These are phyloP conservation scores for Tolypocladium nubicola DNA, from an alignment of 2,329 filamentous ascomycete genomes.

Conservation along the genomic window DNA sequence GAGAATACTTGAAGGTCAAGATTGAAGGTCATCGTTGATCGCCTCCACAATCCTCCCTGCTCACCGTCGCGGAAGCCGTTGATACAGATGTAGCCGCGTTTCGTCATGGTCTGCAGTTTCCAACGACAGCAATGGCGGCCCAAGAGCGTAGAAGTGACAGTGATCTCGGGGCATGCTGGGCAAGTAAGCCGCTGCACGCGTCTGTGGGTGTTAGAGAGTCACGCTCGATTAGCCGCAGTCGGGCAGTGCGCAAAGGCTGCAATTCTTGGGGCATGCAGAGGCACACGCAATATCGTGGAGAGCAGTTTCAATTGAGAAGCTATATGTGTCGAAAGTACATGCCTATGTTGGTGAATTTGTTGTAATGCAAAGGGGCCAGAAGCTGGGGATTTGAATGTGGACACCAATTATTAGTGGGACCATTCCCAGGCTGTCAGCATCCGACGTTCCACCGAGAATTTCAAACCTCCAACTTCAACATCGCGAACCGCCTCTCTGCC, in stretches of 20 bases:
- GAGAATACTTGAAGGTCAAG: too few species aligned
- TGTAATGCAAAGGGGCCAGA: neutral
- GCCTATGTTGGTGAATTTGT: neutral
- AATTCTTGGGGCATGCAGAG: too few species aligned
- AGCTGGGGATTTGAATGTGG: neutral
- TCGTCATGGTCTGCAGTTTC: neutral
- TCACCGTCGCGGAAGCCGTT: slow-evolving; percentile 12
- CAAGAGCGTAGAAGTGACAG: too few species aligned
- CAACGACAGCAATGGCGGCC: neutral
- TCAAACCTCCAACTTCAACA: neutral
- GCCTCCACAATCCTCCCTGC: slow-evolving; percentile 5
- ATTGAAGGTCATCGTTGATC: neutral
- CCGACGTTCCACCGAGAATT: neutral
- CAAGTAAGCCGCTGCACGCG: neutral
- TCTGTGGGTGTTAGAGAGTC: neutral
- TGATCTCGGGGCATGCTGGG: neutral
- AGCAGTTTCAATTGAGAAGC: neutral
- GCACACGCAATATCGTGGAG: too few species aligned
- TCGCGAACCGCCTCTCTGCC: neutral
- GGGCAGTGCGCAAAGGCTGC: neutral
- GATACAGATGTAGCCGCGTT: slow-evolving; percentile 15
- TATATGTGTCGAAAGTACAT: neutral
- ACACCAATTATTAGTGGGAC: too few species aligned
- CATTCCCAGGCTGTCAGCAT: neutral
- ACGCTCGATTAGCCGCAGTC: neutral